Base-by-base conservation (phyloP, 2,329 filamentous ascomycete species). In the Cladosporium sp. region DNA sequence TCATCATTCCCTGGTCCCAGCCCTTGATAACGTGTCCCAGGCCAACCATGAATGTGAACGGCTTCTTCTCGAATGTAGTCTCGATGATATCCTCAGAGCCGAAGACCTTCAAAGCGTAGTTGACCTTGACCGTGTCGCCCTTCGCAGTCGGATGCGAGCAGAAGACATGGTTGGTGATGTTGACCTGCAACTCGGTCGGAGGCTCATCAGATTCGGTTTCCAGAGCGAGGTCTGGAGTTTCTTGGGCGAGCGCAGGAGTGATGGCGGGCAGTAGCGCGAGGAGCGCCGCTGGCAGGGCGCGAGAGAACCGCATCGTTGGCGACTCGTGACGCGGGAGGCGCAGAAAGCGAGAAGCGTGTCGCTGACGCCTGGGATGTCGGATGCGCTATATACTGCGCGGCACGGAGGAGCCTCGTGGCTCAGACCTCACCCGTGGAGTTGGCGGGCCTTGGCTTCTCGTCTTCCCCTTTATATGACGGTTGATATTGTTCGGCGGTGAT, bases 21-120 rank as follows among this genome's bases (percentile, higher is more conserved):
- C 92, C 92, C 77, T 93, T 90, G 73, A 98, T 98, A 55, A 97
- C 93, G 70, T 87, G 83, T 43, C 92, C 91, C 51, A 78, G 75
- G 53, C 92, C 93, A 42, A 98, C 77, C 58, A 78, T 82, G 74
- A 98, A 97, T 62, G 70, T 75, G 65, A 98, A 80, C 4, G 93
- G 93, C 52, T 84, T 83, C 54, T 92, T 84, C 66, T 95, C 85
- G 75, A 95, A 95, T 69, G 68, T 72, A 53, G 72, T 69, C 60
- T 74, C 70, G 62, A 73, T 73, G 53, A 74, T 72, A 61, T 66
- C 70, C 67, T 90, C 92, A 58, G 83, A 82, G 37, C 75, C 74
- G 57, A 83, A 79, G 32, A 96, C 81, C 1, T 86, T 93, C 62
- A 92, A 92, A 52, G 81, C 81, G 77, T 97, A 96, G 76, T 96